phyloP scores from a whole-genome alignment of 2,329 filamentous ascomycete genomes.

The Reticulascus tulasneorum region DNA sequence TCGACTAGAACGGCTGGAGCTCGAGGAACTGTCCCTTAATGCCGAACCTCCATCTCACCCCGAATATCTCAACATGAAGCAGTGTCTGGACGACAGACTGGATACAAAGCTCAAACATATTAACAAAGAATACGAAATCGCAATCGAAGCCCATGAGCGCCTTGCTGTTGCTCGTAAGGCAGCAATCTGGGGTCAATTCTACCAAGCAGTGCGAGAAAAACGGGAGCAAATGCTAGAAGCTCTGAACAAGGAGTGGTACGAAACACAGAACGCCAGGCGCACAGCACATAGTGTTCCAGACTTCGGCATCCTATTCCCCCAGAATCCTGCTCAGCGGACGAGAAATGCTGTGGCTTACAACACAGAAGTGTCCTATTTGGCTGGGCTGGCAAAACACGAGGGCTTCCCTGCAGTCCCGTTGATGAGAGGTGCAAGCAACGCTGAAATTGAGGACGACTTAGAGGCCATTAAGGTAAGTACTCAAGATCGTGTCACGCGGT shows the following conservation, averaged over 20 bases:
- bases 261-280: conserved; percentile 84
- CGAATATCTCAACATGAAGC: conserved; percentile 85
- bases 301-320: conserved; percentile 77
- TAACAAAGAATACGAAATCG: conserved; percentile 68
- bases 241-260: conserved; percentile 86
- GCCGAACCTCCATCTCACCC: conserved; percentile 71
- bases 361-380: conserved; percentile 85
- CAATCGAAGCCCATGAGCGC: conserved; percentile 67
- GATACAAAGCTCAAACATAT: conserved; percentile 77
- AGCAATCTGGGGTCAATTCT: conserved; percentile 86
- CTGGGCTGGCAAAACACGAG: conserved; percentile 89
- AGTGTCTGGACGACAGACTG: conserved; percentile 77
- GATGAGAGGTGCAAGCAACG: conserved; percentile 65
- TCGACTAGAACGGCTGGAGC: conserved; percentile 74
- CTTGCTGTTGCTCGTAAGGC: conserved; percentile 77
- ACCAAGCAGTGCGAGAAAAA: conserved; percentile 78
- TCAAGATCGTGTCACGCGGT: too few species aligned
- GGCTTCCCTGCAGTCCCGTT: conserved; percentile 94
- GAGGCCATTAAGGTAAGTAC: conserved; percentile 73
- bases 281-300: conserved; percentile 76
- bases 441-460: conserved; percentile 82
- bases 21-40: conserved; percentile 59
- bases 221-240: conserved; percentile 76
- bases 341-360: conserved; percentile 89
- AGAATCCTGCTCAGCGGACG: conserved; percentile 71